Evolutionary conservation across 2,329 filamentous ascomycete genomes (phyloP), one percentile per base, ranked within the genome.

Genomic region (Emergomyces orientalis): DNA sequence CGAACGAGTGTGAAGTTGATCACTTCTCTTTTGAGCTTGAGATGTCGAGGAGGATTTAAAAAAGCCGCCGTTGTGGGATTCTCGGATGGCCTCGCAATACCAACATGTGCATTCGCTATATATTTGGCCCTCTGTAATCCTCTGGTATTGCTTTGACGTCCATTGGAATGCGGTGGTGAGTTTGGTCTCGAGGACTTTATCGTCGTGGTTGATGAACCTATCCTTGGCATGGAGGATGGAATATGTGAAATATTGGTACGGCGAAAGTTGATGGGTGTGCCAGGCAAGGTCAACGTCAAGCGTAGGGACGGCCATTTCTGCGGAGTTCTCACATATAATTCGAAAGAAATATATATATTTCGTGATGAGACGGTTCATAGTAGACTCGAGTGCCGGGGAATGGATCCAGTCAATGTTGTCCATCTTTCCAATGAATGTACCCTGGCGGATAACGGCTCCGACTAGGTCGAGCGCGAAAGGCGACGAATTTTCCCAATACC

Each of bases 101-200:
- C 89, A 92, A 73, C 89, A 92, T 0, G 85, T 89, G 69, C 89
- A 93, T 72, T 89, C 87, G 1, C 83, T 87, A 72, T 92, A 95
- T 4, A 89, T 82, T 59, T 87, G 82, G 19, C 79, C 78, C 68
- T 78, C 75, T 67, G 83, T 91, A 17, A 77, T 73, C 34, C 84
- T 83, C 67, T 89, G 84, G 71, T 93, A 95, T 0, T 74, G 76
- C 67, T 86, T 87, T 69, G 82, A 84, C 0, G 90, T 95, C 83
- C 84, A 89, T 70, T 86, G 84, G 69, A 94, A 94, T 5, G 81
- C 79, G 1, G 79, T 77, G 54, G 83, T 83, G 7, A 95, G 81
- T 58, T 80, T 81, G 17, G 77, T 77, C 69, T 91, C 87, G 58
- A 87, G 85, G 27, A 95, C 85, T 75, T 93, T 93, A 78, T 95